Evolutionary conservation across 805 yeast genomes (phyloP).

Genomic region (Saccharomycopsis javanensis): DNA sequence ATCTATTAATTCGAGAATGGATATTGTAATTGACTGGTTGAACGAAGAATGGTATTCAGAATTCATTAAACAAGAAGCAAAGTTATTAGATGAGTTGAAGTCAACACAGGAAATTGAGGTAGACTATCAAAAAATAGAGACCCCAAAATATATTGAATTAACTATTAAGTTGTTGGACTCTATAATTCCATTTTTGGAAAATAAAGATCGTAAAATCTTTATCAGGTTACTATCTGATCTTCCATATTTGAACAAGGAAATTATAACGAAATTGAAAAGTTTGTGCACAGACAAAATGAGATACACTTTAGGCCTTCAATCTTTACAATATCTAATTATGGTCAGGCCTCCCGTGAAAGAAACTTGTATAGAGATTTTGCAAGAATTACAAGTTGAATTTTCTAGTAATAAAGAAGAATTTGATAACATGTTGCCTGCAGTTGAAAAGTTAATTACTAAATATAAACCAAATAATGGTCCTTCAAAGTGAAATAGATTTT

Average conservation of each 20-base stretch:
- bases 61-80: constrained; percentile 68
- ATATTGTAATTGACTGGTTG: constrained; percentile 79
- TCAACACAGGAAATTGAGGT: constrained; percentile 23
- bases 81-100: constrained; percentile 27
- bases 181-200: constrained; percentile 75
- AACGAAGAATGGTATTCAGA: constrained; percentile 90
- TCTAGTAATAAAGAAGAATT: constrained; percentile 38
- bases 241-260: constrained; percentile 57
- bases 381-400: constrained; percentile 33
- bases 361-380: constrained; percentile 40
- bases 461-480: not conserved
- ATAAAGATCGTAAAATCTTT: constrained; percentile 68
- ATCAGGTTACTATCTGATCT: constrained; percentile 79
- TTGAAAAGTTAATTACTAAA: constrained; percentile 11
- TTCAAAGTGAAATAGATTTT: not conserved
- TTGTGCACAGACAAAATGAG: constrained; percentile 82
- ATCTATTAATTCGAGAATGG: constrained; percentile 63
- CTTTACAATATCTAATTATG: constrained; percentile 76
- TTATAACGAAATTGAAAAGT: constrained; percentile 58
- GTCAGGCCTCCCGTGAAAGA: constrained; percentile 76
- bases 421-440: constrained; percentile 25
- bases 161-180: constrained; percentile 64
- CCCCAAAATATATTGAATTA: constrained; percentile 58
- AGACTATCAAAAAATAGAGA: constrained; percentile 24
- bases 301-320: constrained; percentile 67